These are phyloP conservation scores for Lanmaoa rubissima DNA, from an alignment of 768 basidiomycete genomes.

Conservation along the genomic window DNA sequence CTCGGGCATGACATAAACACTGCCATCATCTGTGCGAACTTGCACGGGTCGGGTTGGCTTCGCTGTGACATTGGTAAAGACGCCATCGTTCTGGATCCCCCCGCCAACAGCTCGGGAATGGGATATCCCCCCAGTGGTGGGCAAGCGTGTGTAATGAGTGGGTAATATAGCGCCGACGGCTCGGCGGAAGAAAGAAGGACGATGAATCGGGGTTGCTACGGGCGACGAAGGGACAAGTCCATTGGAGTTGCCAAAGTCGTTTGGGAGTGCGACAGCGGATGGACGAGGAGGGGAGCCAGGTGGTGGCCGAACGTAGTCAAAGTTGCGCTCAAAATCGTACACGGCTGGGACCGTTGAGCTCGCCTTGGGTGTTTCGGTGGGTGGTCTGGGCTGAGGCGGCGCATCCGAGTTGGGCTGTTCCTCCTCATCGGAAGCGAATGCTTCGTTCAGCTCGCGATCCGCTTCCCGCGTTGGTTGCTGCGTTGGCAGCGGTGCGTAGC, in stretches of 20 bases:
- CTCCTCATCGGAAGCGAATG: conserved; percentile 63
- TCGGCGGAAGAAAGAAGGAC: conserved; percentile 55
- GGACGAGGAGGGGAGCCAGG: conserved; percentile 75
- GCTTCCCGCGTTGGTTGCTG: conserved; percentile 43
- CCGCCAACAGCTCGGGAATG: conserved; percentile 48
- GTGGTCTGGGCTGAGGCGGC: conserved; percentile 26
- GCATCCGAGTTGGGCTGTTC: conserved; percentile 25
- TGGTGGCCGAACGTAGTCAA: conserved; percentile 65
- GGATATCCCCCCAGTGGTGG: conserved; percentile 38
- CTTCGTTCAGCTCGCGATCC: conserved; percentile 70
- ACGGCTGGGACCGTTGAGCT: conserved; percentile 25
- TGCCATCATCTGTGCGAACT: conserved; percentile 52
- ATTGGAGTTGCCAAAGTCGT: conserved; percentile 72
- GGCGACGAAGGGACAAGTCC: conserved; percentile 57
- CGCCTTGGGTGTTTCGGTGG: conserved; percentile 17
- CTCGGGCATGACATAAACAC: conserved; percentile 69
- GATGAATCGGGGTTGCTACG: conserved; percentile 30
- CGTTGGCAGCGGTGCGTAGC: conserved; percentile 54
- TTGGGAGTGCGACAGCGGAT: conserved; percentile 56
- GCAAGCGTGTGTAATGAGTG: conserved; percentile 57
- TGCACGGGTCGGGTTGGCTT: conserved; percentile 61
- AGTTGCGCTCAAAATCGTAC: conserved; percentile 75
- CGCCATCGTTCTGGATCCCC: conserved; percentile 85
- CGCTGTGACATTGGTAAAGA: conserved; percentile 92
- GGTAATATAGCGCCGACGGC: conserved; percentile 60